Base-by-base conservation (phyloP, 208 protist genomes). In the Naegleria fowleri region DNA sequence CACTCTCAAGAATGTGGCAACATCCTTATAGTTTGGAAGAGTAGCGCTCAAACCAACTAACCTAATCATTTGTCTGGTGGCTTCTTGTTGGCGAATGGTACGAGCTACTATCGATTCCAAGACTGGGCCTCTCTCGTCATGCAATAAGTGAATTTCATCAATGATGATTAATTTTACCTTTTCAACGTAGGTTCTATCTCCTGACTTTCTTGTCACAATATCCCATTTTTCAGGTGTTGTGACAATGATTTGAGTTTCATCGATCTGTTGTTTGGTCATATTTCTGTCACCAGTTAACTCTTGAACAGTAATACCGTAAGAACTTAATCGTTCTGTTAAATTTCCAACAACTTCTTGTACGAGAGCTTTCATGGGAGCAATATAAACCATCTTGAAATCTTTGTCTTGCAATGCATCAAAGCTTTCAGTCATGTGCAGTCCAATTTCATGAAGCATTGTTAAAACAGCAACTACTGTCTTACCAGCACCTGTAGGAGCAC, bases 141-240 rank as follows among this genome's bases (percentile, higher is more conserved):
- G 99, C 52, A 99, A 95, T 25, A 99, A 94, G 94, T 99, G 99
- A 90, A 99, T 97, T 94, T 99, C 98, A 93, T 99, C 98, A 90
- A 99, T 97, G 91, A 99, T 98, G 33, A 99, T 91, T 29, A 99
- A 94, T 29, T 96, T 95, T 0, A 98, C 95, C 0, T 96, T 84
- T 59, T 96, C 89, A 59, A 94, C 95, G 84, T 96, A 96, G 0
- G 95, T 93, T 39, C 95, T 92, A 43, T 98, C 97, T 88, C 94
- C 94, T 15, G 91, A 90, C 92, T 99, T 99, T 91, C 99, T 96
- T 19, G 99, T 99, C 58, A 99, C 98, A 83, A 99, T 97, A 93
- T 99, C 99, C 98, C 98, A 99, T 95, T 99, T 99, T 94, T 99
- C 99, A 15, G 99, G 99, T 22, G 99, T 99, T 19, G 98, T 99